Percentiles rank a stretch among this genome's conserved stretches.
Conservation (phyloP, 108 stramenopile genomes). For the Skeletonema marinoi region DNA sequence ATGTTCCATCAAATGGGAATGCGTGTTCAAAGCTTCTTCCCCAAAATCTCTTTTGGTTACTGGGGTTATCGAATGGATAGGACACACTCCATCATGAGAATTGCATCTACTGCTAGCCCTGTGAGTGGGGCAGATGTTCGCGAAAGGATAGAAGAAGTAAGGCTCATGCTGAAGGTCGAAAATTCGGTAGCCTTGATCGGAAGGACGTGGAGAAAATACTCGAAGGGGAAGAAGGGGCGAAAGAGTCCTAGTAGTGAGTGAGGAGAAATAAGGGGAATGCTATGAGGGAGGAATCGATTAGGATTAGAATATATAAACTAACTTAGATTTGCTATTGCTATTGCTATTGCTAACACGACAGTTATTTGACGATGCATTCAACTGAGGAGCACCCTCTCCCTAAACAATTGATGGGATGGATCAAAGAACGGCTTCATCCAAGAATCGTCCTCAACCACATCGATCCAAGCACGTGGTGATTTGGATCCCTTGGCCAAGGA, state of each 20-base stretch:
- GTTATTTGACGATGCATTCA: slow-evolving; percentile 3
- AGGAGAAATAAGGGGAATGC: background rate
- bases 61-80: slow-evolving; percentile 52
- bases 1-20: slow-evolving; percentile 68
- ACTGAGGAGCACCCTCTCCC: slow-evolving; percentile 34
- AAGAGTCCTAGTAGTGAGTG: background rate
- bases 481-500: background rate
- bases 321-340: background rate
- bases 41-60: slow-evolving; percentile 49
- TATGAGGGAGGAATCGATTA: background rate
- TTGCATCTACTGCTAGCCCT: slow-evolving; percentile 54
- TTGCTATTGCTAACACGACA: background rate
- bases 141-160: slow-evolving; percentile 63
- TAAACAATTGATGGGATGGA: slow-evolving; percentile 32
- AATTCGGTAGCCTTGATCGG: slow-evolving; percentile 64
- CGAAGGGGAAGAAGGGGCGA: background rate
- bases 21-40: slow-evolving; percentile 43
- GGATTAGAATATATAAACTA: background rate
- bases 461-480: slow-evolving; percentile 9
- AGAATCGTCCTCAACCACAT: slow-evolving; percentile 31
- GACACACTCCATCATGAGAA: slow-evolving; percentile 55
- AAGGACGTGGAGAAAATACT: slow-evolving; percentile 43
- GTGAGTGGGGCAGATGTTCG: slow-evolving; percentile 57
- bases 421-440: slow-evolving; percentile 49
- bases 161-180: slow-evolving; percentile 60